Base-by-base conservation (phyloP, 176 grass and related monocot species). In the Aegilops speltoides region DNA sequence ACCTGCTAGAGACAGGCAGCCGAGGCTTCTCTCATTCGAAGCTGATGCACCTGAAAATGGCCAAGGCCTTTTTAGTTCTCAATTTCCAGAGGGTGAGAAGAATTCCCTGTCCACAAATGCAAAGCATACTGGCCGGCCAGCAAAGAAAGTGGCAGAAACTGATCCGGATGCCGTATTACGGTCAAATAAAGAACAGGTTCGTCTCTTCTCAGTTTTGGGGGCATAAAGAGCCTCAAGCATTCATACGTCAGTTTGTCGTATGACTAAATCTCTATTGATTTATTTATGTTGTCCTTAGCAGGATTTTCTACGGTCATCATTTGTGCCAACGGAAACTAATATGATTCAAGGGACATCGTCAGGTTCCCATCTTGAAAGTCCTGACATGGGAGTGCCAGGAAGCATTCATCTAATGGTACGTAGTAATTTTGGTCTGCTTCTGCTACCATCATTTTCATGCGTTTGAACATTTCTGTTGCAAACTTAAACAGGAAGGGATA, bases 271-370 rank as follows among this genome's bases (percentile, higher is more conserved):
- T 90, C 87, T 68, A 20, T 57, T 84, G 5, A 23, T 54, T 74
- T 26, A 41, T 81, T 25, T 73, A 32, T 74, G 3, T 81, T 74
- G 3, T 81, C 78, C 59, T 95, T 31, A 82, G 46, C 86, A 95
- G 91, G 93, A 95, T 89, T 95, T 95, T 82, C 86, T 95, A 37
- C 79, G 93, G 65, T 95, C 93, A 80, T 93, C 93, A 33, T 89
- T 95, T 84, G 61, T 89, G 71, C 77, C 78, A 54, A 80, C 83
- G 23, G 86, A 89, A 82, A 61, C 80, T 62, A 89, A 54, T 87
- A 77, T 95, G 79, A 84, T 95, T 88, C 89, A 89, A 80, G 81
- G 72, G 69, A 57, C 84, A 19, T 48, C 88, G 43, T 87, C 84
- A 66, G 71, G 75, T 38, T 88, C 91, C 56, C 91, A 91, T 87